Conservation (phyloP, 148 eudicot species). For the Heliosperma pusillum region DNA sequence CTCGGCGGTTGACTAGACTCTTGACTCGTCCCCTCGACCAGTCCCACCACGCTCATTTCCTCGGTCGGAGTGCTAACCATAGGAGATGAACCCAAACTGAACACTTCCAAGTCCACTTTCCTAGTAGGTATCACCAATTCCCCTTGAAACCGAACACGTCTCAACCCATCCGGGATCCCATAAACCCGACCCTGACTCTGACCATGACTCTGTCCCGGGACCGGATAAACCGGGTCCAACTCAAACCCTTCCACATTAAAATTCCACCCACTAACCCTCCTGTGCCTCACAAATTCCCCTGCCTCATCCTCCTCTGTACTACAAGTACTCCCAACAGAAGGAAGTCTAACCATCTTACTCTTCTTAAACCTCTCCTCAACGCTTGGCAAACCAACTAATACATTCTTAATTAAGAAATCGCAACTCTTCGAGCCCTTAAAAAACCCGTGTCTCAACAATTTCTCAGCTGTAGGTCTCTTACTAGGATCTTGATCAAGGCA, state of each 20-base stretch:
- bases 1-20: constrained; percentile 7
- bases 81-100: constrained; percentile 22
- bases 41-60: constrained; percentile 25
- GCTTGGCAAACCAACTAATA: constrained; percentile 54
- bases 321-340: constrained; percentile 24
- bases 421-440: constrained; percentile 51
- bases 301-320: constrained; percentile 33
- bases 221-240: constrained; percentile 59
- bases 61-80: constrained; percentile 20
- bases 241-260: constrained; percentile 66
- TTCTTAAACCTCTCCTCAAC: constrained; percentile 59
- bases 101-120: constrained; percentile 21
- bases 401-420: constrained; percentile 57
- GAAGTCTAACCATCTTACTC: constrained; percentile 27
- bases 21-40: constrained; percentile 5
- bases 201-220: not conserved
- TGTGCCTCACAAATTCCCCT: constrained; percentile 38
- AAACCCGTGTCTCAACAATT: constrained; percentile 63
- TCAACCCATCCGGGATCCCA: not conserved
- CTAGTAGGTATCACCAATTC: constrained; percentile 29
- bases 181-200: not conserved
- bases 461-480: constrained; percentile 68
- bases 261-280: constrained; percentile 88
- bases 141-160: constrained; percentile 26
- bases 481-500: constrained; percentile 80